Evolutionary conservation across 129 eudicot genomes (phyloP), one percentile per base, ranked within the genome.

Genomic region (Chrysanthemum makinoi): DNA sequence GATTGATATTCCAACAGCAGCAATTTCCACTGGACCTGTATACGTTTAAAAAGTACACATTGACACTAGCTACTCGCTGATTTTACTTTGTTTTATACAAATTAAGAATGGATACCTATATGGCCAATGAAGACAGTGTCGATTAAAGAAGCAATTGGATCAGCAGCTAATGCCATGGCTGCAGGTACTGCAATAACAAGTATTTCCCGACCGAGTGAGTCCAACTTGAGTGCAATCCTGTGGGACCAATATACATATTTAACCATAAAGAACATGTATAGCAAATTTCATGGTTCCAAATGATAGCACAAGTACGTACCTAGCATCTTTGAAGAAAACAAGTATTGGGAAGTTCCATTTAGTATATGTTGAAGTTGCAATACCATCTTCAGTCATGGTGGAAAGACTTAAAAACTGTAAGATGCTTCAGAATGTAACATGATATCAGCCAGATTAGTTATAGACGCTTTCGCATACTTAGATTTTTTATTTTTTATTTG

Each of bases 161-260:
- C 97, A 6, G 97, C 97, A 6, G 97, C 90, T 50, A 90, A 66
- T 48, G 95, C 97, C 72, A 90, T 62, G 43, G 97, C 86, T 64
- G 89, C 91, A 0, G 97, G 97, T 28, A 90, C 72, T 10, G 97
- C 97, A 49, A 90, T 90, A 1, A 73, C 39, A 49, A 84, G 77
- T 74, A 90, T 87, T 63, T 90, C 97, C 30, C 57, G 19, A 1
- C 95, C 97, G 57, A 90, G 87, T 12, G 72, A 66, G 68, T 90
- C 97, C 84, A 84, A 18, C 68, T 85, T 87, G 68, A 87, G 89
- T 10, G 84, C 80, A 57, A 17, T 18, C 85, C 96, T 90, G 76
- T 10, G 1, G 2, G 53, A 26, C 14, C 3, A 51, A 1, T 54
- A 15, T 0, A 17, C 1, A 48, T 20, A 10, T 47, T 3, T 49